Conservation (phyloP, 1,139 yeast genomes). For the Scheffersomyces parashehatae region DNA sequence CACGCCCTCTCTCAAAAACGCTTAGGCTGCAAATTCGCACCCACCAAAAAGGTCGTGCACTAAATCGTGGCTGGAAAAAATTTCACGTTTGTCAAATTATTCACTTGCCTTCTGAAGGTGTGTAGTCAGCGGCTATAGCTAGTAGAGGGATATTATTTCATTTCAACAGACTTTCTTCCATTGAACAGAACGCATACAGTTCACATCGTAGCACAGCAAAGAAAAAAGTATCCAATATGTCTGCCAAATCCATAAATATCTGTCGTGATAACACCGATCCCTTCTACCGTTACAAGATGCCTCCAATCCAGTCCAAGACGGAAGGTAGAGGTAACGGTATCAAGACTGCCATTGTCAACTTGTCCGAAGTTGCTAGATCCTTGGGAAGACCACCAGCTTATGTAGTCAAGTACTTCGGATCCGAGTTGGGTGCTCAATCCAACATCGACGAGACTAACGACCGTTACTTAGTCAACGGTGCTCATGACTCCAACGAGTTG, state of each 20-base stretch:
- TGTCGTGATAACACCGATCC: constrained; percentile 98
- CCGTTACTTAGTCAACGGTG: constrained; percentile 92
- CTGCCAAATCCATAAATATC: constrained; percentile 70
- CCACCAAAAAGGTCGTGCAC: no score
- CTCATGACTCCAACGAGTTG: constrained; percentile 84
- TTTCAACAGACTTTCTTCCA: no score
- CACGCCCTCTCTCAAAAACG: no score
- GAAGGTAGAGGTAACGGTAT: constrained; percentile 99
- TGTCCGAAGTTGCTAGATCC: constrained; percentile 92
- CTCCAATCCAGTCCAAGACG: constrained; percentile 92
- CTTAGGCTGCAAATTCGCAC: no score
- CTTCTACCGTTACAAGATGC: constrained; percentile 99
- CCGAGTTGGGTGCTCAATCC: constrained; percentile 97
- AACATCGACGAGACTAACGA: constrained; percentile 76
- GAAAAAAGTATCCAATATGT: constrained; percentile 48
- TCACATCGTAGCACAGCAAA: no score
- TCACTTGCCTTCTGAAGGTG: no score
- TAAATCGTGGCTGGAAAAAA: no score
- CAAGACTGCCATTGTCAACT: constrained; percentile 89
- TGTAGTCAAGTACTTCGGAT: constrained; percentile 91
- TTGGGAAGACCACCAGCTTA: constrained; percentile 90
- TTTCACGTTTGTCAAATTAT: no score
- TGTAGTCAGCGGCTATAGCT: no score
- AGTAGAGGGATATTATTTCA: no score
- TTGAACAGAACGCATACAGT: no score